Base-by-base conservation (phyloP, 106 monocot genomes). In the Allium cepa region DNA sequence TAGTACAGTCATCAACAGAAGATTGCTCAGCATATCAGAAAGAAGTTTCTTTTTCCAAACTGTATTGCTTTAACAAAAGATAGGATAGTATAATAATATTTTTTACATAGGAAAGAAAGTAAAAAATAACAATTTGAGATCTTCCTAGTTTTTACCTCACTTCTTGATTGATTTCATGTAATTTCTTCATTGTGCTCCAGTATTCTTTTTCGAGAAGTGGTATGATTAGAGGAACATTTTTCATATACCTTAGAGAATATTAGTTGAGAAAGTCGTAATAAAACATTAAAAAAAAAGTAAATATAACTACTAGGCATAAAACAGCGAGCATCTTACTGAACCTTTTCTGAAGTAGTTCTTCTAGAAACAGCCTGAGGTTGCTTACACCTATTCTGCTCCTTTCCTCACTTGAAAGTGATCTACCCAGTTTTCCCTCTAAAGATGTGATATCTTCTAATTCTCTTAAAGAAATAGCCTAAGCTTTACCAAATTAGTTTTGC, bases 181-280 rank as follows among this genome's bases (percentile, higher is more conserved):
- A 73, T 62, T 87, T 90, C 69, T 79, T 87, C 72, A 79, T 87
- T 61, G 80, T 57, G 59, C 81, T 78, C 4, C 94, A 81, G 46
- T 77, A 69, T 76, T 94, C 90, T 49, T 87, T 94, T 48, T 90
- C 94, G 27, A 94, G 80, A 77, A 94, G 84, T 67, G 90, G 87
- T 78, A 94, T 77, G 67, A 94, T 84, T 61, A 90, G 68, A 26
- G 94, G 94, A 76, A 94, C 87, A 79, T 74, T 90, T 56, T 84
- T 90, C 80, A 90, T 73, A 18, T 90, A 94, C 86, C 94, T 94
- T 65, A 22, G 4, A 2, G 26, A 49, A 60, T 27, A 70, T 71
- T 59, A 10, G 47, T 46, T 56, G 12, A 59, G n/a, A 10, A 59
- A 13, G 57, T 57, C 10, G 49, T 5, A 72, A 4, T 12, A 55